Evolutionary conservation across 306 rosid genomes (phyloP).

Genomic region (Pterocarpus macrocarpus): DNA sequence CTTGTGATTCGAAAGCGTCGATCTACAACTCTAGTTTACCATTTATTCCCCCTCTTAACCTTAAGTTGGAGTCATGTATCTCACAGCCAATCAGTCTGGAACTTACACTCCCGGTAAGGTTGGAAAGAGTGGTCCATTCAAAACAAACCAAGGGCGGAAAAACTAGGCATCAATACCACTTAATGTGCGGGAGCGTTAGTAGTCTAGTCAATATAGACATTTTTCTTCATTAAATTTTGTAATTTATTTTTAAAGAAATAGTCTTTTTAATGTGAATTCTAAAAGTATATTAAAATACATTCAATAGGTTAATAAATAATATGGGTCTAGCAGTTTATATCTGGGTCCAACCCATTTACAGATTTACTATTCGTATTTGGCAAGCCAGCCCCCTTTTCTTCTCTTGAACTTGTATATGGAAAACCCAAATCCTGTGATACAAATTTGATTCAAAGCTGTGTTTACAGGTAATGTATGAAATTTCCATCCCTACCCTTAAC

Average conservation of each 20-base stretch:
- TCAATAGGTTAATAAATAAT: not conserved
- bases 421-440: not conserved
- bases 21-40: too few relatives aligned
- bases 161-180: too few relatives aligned
- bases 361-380: not conserved
- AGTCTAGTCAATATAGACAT: not conserved
- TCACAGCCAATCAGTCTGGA: not conserved
- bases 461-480: not conserved
- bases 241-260: slow-evolving; percentile 4
- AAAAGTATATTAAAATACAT: not conserved
- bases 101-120: too few relatives aligned
- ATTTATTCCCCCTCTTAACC: not conserved
- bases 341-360: not conserved
- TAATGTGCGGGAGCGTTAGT: too few relatives aligned
- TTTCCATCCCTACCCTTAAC: not conserved
- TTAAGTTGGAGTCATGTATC: not conserved
- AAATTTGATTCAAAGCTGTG: not conserved
- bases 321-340: not conserved
- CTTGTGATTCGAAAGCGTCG: too few relatives aligned
- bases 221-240: slow-evolving; percentile 34
- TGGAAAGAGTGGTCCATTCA: too few relatives aligned
- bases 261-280: not conserved
- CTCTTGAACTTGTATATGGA: not conserved
- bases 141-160: too few relatives aligned
- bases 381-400: not conserved